Evolutionary conservation across 768 basidiomycete genomes (phyloP).

Genomic region (Amyloporia xantha): DNA sequence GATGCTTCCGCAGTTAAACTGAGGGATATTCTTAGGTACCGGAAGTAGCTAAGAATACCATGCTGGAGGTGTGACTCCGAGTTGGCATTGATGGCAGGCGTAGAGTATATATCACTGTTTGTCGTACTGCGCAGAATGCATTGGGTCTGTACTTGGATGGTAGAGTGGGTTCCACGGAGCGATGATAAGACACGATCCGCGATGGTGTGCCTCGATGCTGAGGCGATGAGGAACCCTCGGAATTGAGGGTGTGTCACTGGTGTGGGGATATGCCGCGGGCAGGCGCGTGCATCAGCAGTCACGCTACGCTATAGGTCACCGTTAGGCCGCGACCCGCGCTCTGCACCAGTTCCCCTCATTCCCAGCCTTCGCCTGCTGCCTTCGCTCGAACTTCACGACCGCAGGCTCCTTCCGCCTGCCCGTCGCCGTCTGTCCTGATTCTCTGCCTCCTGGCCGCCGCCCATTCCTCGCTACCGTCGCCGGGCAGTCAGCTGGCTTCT

Average conservation of each 20-base stretch:
- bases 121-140: background rate
- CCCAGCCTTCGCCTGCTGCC: background rate
- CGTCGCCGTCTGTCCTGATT: background rate
- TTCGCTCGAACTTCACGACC: background rate
- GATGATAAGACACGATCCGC: too few species aligned
- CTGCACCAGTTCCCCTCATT: background rate
- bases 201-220: background rate
- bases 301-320: too few species aligned
- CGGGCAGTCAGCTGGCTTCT: slow-evolving; percentile 1
- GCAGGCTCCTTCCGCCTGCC: too few species aligned
- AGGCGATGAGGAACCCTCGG: background rate
- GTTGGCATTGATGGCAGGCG: slow-evolving; percentile 5
- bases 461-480: too few species aligned
- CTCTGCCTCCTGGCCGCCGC: background rate
- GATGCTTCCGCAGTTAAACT: background rate
- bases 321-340: background rate
- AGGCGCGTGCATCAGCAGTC: slow-evolving; percentile 2
- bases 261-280: background rate
- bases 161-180: too few species aligned
- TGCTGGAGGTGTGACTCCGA: slow-evolving; percentile 1
- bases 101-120: too few species aligned
- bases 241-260: background rate
- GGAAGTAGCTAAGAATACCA: slow-evolving; percentile 14
- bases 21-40: slow-evolving; percentile 13
- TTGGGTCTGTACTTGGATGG: background rate